These are phyloP conservation scores for Dictyostelium brefeldianum DNA, from an alignment of 78 protist species.

Conservation along the genomic window DNA sequence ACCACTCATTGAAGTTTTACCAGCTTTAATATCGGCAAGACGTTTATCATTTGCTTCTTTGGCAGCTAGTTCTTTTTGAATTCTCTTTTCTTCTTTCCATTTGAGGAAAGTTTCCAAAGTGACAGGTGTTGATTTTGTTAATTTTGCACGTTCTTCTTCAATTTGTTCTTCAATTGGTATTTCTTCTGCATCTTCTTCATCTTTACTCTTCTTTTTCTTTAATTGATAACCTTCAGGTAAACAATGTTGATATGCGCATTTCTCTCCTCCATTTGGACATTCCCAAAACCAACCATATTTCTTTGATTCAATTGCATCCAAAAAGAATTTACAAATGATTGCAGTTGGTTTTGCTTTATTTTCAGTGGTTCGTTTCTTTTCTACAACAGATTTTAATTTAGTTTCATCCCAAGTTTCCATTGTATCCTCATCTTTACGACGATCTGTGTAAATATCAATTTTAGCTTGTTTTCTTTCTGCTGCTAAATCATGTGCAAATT, in stretches of 20 bases:
- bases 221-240: conserved; percentile 93
- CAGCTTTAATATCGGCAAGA: conserved; percentile 78
- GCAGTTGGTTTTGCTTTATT: conserved; percentile 52
- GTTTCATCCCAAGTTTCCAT: conserved; percentile 91
- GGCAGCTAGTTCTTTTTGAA: conserved; percentile 60
- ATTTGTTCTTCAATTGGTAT: conserved; percentile 87
- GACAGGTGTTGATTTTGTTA: conserved; percentile 82
- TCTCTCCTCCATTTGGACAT: conserved; percentile 91
- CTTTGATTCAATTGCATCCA: conserved; percentile 90
- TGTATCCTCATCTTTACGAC: conserved; percentile 75
- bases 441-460: conserved; percentile 76
- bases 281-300: conserved; percentile 96
- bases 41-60: conserved; percentile 79
- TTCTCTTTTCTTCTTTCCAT: conserved; percentile 87
- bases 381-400: conserved; percentile 83
- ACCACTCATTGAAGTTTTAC: conserved; percentile 80
- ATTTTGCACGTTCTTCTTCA: conserved; percentile 82
- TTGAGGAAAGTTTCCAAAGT: conserved; percentile 85
- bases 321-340: conserved; percentile 91
- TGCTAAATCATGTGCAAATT: conserved; percentile 87
- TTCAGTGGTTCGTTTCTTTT: conserved; percentile 62
- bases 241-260: conserved; percentile 90
- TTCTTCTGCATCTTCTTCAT: conserved; percentile 76
- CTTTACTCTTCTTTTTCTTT: conserved; percentile 64
- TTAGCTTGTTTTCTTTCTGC: conserved; percentile 64